A percentile compares a stretch with the other conserved stretches of the same genome.
phyloP scores from a whole-genome alignment of 768 basidiomycete species.

The Pleurotus tuoliensis region DNA sequence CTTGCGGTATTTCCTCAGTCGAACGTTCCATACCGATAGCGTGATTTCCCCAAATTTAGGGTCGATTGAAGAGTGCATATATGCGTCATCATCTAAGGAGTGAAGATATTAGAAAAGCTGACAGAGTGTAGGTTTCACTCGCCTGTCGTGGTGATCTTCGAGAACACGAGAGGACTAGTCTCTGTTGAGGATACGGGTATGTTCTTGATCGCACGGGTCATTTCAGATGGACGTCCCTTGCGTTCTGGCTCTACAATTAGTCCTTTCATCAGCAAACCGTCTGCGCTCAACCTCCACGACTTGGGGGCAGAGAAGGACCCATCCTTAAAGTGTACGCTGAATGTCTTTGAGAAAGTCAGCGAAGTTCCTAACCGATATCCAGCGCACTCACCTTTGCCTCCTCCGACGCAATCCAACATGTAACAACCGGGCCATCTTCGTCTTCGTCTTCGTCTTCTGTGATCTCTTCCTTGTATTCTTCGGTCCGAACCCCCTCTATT shows the following conservation, averaged over 20 bases:
- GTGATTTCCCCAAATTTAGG: slow-evolving; percentile 9
- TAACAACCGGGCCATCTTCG: slow-evolving; percentile 11
- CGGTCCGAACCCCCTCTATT: slow-evolving; percentile 15
- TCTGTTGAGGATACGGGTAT: not conserved
- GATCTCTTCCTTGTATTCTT: slow-evolving; percentile 16
- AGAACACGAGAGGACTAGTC: slow-evolving; percentile 5
- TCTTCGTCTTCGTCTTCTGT: not conserved
- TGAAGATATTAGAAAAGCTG: too few relatives aligned
- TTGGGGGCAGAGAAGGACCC: too few relatives aligned
- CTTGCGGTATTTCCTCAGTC: not conserved
- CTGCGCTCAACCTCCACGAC: too few relatives aligned
- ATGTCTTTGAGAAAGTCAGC: not conserved
- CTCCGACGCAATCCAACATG: slow-evolving; percentile 28
- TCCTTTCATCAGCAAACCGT: too few relatives aligned
- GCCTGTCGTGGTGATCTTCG: slow-evolving; percentile 8
- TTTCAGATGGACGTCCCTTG: too few relatives aligned
- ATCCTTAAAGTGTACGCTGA: not conserved
- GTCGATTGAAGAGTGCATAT: not conserved
- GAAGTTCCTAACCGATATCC: not conserved
- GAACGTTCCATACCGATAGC: slow-evolving; percentile 8
- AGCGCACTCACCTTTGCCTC: slow-evolving; percentile 16
- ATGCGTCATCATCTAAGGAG: slow-evolving; percentile 10
- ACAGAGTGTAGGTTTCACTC: not conserved
- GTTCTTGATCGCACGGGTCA: not conserved
- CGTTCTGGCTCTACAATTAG: too few relatives aligned